Conservation (phyloP, 495 filamentous ascomycete species). For the Aspergillus asperescens region DNA sequence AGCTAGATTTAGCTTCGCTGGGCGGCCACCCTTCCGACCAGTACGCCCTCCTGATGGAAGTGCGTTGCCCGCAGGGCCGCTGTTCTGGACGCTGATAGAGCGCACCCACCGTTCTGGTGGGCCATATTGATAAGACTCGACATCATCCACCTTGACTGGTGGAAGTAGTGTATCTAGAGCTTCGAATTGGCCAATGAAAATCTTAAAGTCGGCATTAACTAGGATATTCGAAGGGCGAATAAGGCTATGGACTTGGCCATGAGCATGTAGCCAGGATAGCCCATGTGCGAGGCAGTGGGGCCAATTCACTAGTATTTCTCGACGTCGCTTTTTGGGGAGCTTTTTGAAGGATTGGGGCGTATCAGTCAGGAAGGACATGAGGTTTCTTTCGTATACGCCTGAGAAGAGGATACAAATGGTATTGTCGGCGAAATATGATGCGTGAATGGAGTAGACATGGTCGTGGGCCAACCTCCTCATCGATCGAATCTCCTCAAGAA, state of each 20-base stretch:
- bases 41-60: conserved; percentile 49
- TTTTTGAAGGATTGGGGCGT: conserved; percentile 62
- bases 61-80: conserved; percentile 15
- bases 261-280: conserved; percentile 68
- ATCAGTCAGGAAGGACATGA: conserved; percentile 71
- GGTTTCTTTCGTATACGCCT: conserved; percentile 66
- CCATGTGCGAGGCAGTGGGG: conserved; percentile 80
- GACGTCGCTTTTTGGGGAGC: conserved; percentile 65
- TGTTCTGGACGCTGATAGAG: conserved; percentile 32
- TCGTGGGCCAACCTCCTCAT: conserved; percentile 63
- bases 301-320: conserved; percentile 71
- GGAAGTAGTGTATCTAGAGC: conserved; percentile 53
- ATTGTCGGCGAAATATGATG: conserved; percentile 70
- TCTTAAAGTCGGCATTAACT: conserved; percentile 62
- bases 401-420: conserved; percentile 73
- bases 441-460: conserved; percentile 76
- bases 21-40: conserved; percentile 25
- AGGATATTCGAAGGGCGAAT: conserved; percentile 81
- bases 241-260: conserved; percentile 67
- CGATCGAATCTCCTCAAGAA: conserved; percentile 61
- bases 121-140: conserved; percentile 82
- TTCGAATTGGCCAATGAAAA: conserved; percentile 71
- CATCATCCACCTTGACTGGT: conserved; percentile 53
- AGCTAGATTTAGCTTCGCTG: conserved; percentile 19
- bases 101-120: conserved; percentile 73